A percentile compares a stretch with the other conserved stretches of the same genome.
These are phyloP conservation scores for Hansfordia pulvinata DNA, from an alignment of 2,329 filamentous ascomycete species.

Conservation along the genomic window DNA sequence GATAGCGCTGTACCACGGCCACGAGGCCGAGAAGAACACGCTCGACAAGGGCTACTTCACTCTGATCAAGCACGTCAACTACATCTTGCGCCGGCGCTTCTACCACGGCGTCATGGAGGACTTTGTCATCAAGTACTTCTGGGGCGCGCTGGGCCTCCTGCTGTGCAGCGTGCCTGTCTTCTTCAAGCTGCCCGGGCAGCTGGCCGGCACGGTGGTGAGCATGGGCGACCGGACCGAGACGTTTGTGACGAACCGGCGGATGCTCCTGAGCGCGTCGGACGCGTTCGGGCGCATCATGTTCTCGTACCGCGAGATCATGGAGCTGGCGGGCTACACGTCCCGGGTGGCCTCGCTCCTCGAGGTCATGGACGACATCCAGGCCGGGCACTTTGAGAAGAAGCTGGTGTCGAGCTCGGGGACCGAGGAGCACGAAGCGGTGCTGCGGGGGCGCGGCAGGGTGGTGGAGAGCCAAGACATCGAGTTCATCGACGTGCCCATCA, in stretches of 20 bases:
- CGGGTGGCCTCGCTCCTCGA: slow-evolving; percentile 80
- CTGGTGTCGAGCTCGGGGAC: slow-evolving; percentile 79
- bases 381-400: slow-evolving; percentile 90
- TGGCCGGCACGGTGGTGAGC: slow-evolving; percentile 32
- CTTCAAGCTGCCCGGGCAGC: slow-evolving; percentile 71
- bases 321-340: slow-evolving; percentile 89
- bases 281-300: slow-evolving; percentile 96
- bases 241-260: slow-evolving; percentile 87
- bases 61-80: slow-evolving; percentile 96
- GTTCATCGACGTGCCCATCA: slow-evolving; percentile 59
- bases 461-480: slow-evolving; percentile 50
- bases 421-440: slow-evolving; percentile 68
- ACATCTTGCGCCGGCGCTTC: slow-evolving; percentile 77
- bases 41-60: slow-evolving; percentile 98
- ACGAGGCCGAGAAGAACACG: slow-evolving; percentile 89
- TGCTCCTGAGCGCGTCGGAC: slow-evolving; percentile 87
- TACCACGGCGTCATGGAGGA: slow-evolving; percentile 99
- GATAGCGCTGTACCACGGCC: slow-evolving; percentile 80
- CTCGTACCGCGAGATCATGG: slow-evolving; percentile 93
- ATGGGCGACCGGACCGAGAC: slow-evolving; percentile 62
- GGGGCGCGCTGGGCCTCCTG: slow-evolving; percentile 83
- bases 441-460: slow-evolving; percentile 69
- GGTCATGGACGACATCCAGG: slow-evolving; percentile 86
- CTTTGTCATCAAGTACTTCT: slow-evolving; percentile 99
- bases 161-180: slow-evolving; percentile 94